Evolutionary conservation across 352 stramenopile genomes (phyloP), one percentile per base, ranked within the genome.

Genomic region (Phytophthora idaei): DNA sequence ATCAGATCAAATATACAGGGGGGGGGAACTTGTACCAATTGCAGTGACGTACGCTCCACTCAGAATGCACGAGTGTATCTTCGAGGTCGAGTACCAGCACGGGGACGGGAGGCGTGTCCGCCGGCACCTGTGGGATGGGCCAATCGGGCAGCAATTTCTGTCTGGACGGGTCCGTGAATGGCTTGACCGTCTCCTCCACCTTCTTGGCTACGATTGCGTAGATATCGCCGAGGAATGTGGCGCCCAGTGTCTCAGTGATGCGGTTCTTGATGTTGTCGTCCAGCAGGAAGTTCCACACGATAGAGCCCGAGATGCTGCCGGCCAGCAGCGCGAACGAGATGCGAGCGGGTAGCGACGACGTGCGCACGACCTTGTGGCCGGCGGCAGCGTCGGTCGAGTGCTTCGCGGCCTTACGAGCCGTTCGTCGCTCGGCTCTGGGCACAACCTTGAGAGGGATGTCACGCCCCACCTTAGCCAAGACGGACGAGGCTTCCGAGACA

Each of bases 61-160:
- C 88, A 9, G 88, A 96, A 57, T 96, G 88, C 70, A 96, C 83
- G 17, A 96, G 74, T 21, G 87, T 93, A 62, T 96, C 88, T 77
- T 96, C 88, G 1, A 96, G 73, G 11, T 92, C 88, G n/a, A 96
- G 61, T 27, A 96, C 85, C 9, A 96, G 76, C 69, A 93, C 86
- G 0, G 88, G 88, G 17, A 94, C 83, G 8, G 84, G 87, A 17
- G 87, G 87, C 45, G 84, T 94, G 50, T 89, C 76, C 32, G 87
- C 76, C 12, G 85, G 87, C 50, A 95, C 82, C 60, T 91, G 77
- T 29, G 82, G 85, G 39, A 95, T 92, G 31, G 87, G 87, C 87
- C 87, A 95, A 63, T 95, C 87, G n/a, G 88, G 88, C 63, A 96
- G 65, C 39, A 96, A 69, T 67, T 96, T 94, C 29, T 81, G 77